Percentiles rank a stretch among this genome's conserved stretches.
phyloP scores from a whole-genome alignment of 176 grass and related monocot genomes.

The Cocos nucifera region DNA sequence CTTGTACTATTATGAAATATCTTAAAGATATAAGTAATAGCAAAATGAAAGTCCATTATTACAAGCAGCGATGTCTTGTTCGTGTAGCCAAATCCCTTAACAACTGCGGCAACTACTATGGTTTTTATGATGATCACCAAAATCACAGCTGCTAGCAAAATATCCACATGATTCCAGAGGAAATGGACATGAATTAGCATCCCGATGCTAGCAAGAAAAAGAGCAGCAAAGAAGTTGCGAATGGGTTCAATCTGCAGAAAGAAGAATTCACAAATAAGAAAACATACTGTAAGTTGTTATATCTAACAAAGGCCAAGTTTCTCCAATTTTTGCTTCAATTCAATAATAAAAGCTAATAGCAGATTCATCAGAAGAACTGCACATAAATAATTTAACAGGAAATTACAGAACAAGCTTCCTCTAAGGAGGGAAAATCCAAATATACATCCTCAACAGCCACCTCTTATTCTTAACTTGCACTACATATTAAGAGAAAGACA shows the following conservation, averaged over 20 bases:
- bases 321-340: too few relatives aligned
- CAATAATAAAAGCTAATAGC: too few relatives aligned
- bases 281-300: constrained; percentile 12
- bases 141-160: constrained; percentile 95
- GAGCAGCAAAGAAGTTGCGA: constrained; percentile 92
- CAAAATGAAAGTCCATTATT: constrained; percentile 22
- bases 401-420: too few relatives aligned
- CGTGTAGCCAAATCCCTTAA: constrained; percentile 98
- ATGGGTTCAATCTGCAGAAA: constrained; percentile 99
- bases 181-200: constrained; percentile 99
- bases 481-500: too few relatives aligned
- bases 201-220: constrained; percentile 99
- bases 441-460: too few relatives aligned
- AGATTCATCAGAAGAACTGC: too few relatives aligned
- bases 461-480: too few relatives aligned
- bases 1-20: too few relatives aligned
- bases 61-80: constrained; percentile 99
- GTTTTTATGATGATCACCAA: constrained; percentile 96
- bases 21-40: too few relatives aligned
- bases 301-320: too few relatives aligned
- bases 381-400: too few relatives aligned
- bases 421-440: too few relatives aligned
- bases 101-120: constrained; percentile 68
- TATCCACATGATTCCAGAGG: constrained; percentile 99
- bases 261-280: constrained; percentile 85